Conservation (phyloP, 192 early-diverging fungal genomes). For the Umbelopsis sp. region DNA sequence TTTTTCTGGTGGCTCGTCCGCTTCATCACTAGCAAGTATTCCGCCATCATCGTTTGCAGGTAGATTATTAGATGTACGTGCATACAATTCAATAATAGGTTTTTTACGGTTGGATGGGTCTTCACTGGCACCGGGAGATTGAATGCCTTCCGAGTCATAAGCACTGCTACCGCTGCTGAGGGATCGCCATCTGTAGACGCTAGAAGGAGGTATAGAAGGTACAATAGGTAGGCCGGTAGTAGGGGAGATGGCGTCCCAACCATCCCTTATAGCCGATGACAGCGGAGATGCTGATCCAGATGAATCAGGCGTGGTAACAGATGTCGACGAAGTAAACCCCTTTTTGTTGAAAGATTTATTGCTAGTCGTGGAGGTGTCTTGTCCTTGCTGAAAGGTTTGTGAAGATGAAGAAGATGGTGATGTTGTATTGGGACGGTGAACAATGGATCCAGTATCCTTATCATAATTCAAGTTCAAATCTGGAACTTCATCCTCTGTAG, state of each 20-base stretch:
- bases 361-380: neutral
- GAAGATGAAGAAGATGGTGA: neutral
- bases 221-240: constrained; percentile 23
- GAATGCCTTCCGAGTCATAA: neutral
- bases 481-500: neutral
- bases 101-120: neutral
- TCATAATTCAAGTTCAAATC: neutral
- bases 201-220: constrained; percentile 27
- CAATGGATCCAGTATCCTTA: neutral
- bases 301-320: neutral
- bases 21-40: neutral
- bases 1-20: constrained; percentile 1
- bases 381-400: neutral
- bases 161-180: constrained; percentile 1
- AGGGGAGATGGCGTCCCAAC: constrained; percentile 24
- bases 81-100: neutral
- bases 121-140: neutral
- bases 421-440: neutral
- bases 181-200: neutral
- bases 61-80: neutral
- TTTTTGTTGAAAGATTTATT: neutral
- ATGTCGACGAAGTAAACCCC: neutral
- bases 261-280: constrained; percentile 18
- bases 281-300: neutral
- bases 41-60: neutral